A percentile compares a stretch with the other conserved stretches of the same genome.
These are phyloP conservation scores for Hemileccinum rubropunctum DNA, from an alignment of 768 basidiomycete genomes.

Conservation along the genomic window DNA sequence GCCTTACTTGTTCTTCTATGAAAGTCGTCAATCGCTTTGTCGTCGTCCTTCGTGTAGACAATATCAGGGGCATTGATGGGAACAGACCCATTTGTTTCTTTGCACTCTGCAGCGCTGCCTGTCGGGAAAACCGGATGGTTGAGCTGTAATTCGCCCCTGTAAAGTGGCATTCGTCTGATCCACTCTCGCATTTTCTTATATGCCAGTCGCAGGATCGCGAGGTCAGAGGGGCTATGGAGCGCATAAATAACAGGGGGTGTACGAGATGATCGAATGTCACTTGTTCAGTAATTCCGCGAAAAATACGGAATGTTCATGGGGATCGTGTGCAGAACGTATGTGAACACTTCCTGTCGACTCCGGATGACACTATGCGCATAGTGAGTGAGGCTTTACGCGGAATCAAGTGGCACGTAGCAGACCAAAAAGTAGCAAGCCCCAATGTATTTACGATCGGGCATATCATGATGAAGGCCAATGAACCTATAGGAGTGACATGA, in stretches of 20 bases:
- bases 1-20: slow-evolving; percentile 19
- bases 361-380: slow-evolving; percentile 38
- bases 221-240: slow-evolving; percentile 21
- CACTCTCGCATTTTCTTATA: slow-evolving; percentile 30
- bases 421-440: slow-evolving; percentile 31
- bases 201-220: slow-evolving; percentile 24
- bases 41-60: slow-evolving; percentile 33
- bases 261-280: slow-evolving; percentile 25
- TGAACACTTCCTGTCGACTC: slow-evolving; percentile 46
- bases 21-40: slow-evolving; percentile 32
- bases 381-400: background rate
- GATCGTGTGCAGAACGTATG: slow-evolving; percentile 41
- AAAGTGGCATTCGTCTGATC: slow-evolving; percentile 40
- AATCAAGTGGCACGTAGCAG: background rate
- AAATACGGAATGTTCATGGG: slow-evolving; percentile 40
- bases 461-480: slow-evolving; percentile 8
- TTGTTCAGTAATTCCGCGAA: slow-evolving; percentile 44
- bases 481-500: slow-evolving; percentile 3
- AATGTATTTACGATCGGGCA: slow-evolving; percentile 16
- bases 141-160: slow-evolving; percentile 32
- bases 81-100: slow-evolving; percentile 15
- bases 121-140: slow-evolving; percentile 15
- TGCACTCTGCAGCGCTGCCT: slow-evolving; percentile 28
- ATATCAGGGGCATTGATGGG: slow-evolving; percentile 29
- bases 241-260: background rate